Evolutionary conservation across 306 rosid genomes (phyloP).

Genomic region (Cucumis hystrix): DNA sequence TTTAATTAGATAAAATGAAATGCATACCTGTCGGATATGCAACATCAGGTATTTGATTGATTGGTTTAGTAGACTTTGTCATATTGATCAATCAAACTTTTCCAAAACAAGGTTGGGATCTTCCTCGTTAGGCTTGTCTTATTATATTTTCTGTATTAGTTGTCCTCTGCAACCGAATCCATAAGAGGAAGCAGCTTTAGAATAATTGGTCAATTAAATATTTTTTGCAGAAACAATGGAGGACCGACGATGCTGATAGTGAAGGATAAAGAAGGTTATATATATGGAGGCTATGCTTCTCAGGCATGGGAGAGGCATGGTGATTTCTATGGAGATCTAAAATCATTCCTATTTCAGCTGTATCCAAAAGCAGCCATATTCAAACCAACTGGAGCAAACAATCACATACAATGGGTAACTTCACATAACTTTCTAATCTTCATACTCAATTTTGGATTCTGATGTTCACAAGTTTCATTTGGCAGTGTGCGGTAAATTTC

Average conservation of each 20-base stretch:
- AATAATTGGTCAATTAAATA: slow-evolving; percentile 18
- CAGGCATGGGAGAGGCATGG: slow-evolving; percentile 88
- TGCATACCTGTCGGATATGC: background rate
- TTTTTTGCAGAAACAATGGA: slow-evolving; percentile 46
- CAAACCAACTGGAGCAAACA: slow-evolving; percentile 84
- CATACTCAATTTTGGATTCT: background rate
- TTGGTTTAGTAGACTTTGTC: background rate
- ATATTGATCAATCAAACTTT: background rate
- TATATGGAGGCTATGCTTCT: slow-evolving; percentile 93
- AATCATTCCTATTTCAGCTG: slow-evolving; percentile 61
- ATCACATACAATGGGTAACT: slow-evolving; percentile 80
- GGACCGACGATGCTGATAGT: slow-evolving; percentile 74
- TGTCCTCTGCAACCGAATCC: background rate
- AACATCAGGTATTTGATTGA: background rate
- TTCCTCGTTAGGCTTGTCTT: background rate
- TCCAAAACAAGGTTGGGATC: background rate
- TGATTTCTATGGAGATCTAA: slow-evolving; percentile 84
- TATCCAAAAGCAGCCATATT: slow-evolving; percentile 62
- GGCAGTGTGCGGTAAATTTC: slow-evolving; percentile 79
- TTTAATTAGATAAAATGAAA: background rate
- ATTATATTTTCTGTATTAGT: background rate
- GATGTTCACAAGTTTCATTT: background rate
- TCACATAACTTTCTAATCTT: background rate
- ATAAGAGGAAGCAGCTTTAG: background rate
- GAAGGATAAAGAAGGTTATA: slow-evolving; percentile 63